Evolutionary conservation across 2,329 filamentous ascomycete genomes (phyloP).

Genomic region (Colletotrichum tabaci): DNA sequence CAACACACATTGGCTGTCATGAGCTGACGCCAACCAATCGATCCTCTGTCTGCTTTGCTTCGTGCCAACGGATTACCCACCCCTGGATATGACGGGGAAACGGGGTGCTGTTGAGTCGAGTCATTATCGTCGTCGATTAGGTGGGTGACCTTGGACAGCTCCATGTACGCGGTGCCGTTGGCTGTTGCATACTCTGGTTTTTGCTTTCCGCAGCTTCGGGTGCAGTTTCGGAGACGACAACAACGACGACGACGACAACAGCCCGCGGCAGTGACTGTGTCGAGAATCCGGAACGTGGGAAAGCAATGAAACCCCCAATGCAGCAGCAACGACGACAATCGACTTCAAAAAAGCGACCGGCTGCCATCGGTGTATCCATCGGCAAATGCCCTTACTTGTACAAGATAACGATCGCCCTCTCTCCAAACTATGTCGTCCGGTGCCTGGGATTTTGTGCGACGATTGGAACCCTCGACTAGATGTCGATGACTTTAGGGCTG

Average conservation of each 20-base stretch:
- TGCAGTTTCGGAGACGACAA: background rate
- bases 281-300: background rate
- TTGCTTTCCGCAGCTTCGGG: no score
- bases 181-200: background rate
- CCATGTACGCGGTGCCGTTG: background rate
- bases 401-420: background rate
- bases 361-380: background rate
- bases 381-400: background rate
- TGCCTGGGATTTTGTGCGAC: background rate
- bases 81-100: background rate
- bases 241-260: background rate
- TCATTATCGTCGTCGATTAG: background rate
- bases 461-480: background rate
- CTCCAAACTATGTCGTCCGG: background rate
- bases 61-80: background rate
- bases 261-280: background rate
- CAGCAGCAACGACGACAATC: background rate
- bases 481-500: background rate
- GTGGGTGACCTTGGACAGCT: background rate
- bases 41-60: background rate
- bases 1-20: constrained; percentile 6
- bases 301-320: background rate
- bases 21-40: background rate
- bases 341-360: background rate
- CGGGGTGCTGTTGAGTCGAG: background rate